These are phyloP conservation scores for Penicillium sp. DNA, from an alignment of 2,329 filamentous ascomycete species.

Conservation along the genomic window DNA sequence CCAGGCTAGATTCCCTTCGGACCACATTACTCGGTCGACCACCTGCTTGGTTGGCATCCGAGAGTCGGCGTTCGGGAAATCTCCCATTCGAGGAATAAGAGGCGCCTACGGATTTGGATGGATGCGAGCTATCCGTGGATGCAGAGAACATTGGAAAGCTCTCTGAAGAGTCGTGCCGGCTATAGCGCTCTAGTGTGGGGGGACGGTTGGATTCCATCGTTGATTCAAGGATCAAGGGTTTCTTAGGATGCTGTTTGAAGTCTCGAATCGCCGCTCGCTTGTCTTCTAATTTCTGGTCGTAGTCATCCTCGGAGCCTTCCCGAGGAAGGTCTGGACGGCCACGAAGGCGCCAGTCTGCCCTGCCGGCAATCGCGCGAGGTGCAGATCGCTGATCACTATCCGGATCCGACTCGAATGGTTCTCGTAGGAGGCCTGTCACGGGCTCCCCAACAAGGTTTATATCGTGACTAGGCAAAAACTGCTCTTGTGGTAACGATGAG, in stretches of 20 bases:
- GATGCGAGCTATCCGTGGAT: constrained; percentile 57
- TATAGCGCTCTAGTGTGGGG: constrained; percentile 37
- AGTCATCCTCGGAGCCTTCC: constrained; percentile 34
- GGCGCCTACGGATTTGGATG: constrained; percentile 51
- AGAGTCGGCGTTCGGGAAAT: constrained; percentile 19
- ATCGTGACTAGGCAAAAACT: constrained; percentile 28
- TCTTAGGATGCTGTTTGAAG: constrained; percentile 51
- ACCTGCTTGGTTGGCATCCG: constrained; percentile 20
- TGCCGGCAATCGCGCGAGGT: constrained; percentile 40
- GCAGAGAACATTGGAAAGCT: constrained; percentile 64
- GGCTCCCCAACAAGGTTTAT: constrained; percentile 21
- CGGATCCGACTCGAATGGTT: constrained; percentile 19
- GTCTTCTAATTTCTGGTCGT: constrained; percentile 42
- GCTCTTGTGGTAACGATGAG: constrained; percentile 19
- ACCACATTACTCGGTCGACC: constrained; percentile 1
- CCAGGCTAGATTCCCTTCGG: constrained; percentile 18
- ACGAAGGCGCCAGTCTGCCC: constrained; percentile 37
- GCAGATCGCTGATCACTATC: constrained; percentile 40
- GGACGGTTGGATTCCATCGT: constrained; percentile 29
- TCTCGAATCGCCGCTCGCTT: constrained; percentile 45
- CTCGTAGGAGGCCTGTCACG: constrained; percentile 23
- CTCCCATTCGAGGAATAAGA: constrained; percentile 45
- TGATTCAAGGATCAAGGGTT: constrained; percentile 50
- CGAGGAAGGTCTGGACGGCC: constrained; percentile 25
- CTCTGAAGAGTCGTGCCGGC: constrained; percentile 58